A percentile compares a stretch with the other conserved stretches of the same genome.
phyloP scores from a whole-genome alignment of 805 yeast genomes.

The Metschnikowia cubensis region DNA sequence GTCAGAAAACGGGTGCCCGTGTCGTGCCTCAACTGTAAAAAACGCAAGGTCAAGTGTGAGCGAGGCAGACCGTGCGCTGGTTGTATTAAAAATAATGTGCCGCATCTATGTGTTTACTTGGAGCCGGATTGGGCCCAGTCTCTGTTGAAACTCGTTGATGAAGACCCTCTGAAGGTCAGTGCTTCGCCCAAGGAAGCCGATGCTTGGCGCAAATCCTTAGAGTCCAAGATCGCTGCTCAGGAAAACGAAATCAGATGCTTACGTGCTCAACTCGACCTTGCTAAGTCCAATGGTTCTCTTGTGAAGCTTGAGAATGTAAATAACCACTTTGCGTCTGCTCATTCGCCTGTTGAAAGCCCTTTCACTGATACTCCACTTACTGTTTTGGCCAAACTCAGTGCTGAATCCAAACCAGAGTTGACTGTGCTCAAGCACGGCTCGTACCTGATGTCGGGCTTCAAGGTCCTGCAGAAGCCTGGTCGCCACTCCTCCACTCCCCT shows the following conservation, averaged over 20 bases:
- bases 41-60: conserved; percentile 43
- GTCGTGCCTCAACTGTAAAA: conserved; percentile 38
- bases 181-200: background rate
- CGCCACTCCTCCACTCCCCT: conserved; percentile 3
- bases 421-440: conserved; percentile 18
- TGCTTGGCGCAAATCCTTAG: conserved; percentile 2
- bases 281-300: background rate
- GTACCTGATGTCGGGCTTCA: conserved; percentile 13
- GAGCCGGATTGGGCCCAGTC: conserved; percentile 37
- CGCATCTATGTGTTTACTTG: conserved; percentile 36
- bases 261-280: conserved; percentile 10
- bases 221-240: conserved; percentile 8
- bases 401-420: conserved; percentile 7
- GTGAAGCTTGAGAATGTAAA: background rate
- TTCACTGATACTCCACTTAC: conserved; percentile 8
- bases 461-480: background rate
- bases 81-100: conserved; percentile 38
- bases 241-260: conserved; percentile 10
- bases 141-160: conserved; percentile 6
- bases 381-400: conserved; percentile 23
- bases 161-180: background rate
- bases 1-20: conserved; percentile 36
- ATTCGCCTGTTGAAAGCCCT: background rate
- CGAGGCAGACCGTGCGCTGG: conserved; percentile 41
- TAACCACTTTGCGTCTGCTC: background rate